Conservation (phyloP, 257 asterid species). For the Jacaranda mimosifolia region DNA sequence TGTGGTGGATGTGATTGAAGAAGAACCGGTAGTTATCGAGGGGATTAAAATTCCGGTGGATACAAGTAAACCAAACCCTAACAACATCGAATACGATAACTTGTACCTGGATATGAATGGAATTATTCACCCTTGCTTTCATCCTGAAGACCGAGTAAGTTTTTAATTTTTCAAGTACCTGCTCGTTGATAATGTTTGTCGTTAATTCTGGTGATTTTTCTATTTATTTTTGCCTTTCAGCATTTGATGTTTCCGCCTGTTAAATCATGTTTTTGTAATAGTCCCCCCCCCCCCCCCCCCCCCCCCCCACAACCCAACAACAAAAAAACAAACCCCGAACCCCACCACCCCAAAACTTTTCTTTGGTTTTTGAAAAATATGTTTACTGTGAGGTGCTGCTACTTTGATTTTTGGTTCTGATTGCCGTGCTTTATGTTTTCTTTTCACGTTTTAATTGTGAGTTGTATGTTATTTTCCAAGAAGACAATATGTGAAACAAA, state of each 20-base stretch:
- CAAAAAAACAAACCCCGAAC: too few species aligned
- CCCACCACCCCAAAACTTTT: too few species aligned
- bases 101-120: slow-evolving; percentile 95
- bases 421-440: not conserved
- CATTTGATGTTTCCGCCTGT: too few species aligned
- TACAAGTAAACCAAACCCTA: slow-evolving; percentile 93
- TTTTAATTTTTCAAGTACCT: not conserved
- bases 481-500: too few species aligned
- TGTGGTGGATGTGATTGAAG: slow-evolving; percentile 84
- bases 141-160: slow-evolving; percentile 94
- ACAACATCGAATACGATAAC: slow-evolving; percentile 80
- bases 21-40: slow-evolving; percentile 80
- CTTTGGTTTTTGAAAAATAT: not conserved
- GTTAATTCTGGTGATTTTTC: not conserved
- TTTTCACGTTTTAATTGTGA: not conserved
- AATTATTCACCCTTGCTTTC: slow-evolving; percentile 95
- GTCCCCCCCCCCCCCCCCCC: too few species aligned
- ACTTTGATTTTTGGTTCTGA: not conserved
- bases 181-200: not conserved
- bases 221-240: not conserved
- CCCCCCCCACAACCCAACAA: too few species aligned
- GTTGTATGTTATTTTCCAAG: too few species aligned
- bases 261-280: too few species aligned
- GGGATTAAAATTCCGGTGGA: slow-evolving; percentile 84
- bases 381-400: not conserved